Evolutionary conservation across 148 eudicot species (phyloP).

Genomic region (Camellia lanceoleosa): DNA sequence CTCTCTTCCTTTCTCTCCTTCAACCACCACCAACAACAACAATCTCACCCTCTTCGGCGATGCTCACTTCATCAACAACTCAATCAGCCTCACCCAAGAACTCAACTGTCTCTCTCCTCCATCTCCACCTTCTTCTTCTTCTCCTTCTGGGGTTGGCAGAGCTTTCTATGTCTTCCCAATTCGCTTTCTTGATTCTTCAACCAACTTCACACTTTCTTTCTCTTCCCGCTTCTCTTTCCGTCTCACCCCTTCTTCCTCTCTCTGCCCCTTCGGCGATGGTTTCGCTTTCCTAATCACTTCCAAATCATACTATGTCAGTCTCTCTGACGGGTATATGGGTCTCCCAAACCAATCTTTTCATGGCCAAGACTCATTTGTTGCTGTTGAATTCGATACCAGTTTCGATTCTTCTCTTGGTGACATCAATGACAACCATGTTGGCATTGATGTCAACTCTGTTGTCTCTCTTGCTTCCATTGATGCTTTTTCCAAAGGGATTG

Average conservation of each 20-base stretch:
- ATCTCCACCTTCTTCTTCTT: slow-evolving; percentile 14
- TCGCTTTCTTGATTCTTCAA: slow-evolving; percentile 40
- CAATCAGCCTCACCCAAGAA: slow-evolving; percentile 36
- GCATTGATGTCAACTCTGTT: slow-evolving; percentile 35
- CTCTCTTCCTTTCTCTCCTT: slow-evolving; percentile 20
- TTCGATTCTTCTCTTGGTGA: slow-evolving; percentile 40
- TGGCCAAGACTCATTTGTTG: slow-evolving; percentile 40
- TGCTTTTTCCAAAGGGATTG: slow-evolving; percentile 31
- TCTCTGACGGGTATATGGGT: slow-evolving; percentile 42
- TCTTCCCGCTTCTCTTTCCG: slow-evolving; percentile 48
- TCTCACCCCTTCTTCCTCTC: slow-evolving; percentile 29
- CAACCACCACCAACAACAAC: background rate
- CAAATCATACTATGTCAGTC: slow-evolving; percentile 14
- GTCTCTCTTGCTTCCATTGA: slow-evolving; percentile 41
- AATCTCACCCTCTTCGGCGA: slow-evolving; percentile 54
- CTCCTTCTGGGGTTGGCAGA: slow-evolving; percentile 36
- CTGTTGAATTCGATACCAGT: slow-evolving; percentile 59
- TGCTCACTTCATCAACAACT: slow-evolving; percentile 33
- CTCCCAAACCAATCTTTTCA: slow-evolving; percentile 32
- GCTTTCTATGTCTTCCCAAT: slow-evolving; percentile 46
- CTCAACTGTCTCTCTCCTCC: slow-evolving; percentile 22
- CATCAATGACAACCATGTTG: slow-evolving; percentile 48
- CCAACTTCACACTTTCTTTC: slow-evolving; percentile 49
- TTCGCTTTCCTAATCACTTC: slow-evolving; percentile 57
- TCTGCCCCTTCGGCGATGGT: slow-evolving; percentile 63